Evolutionary conservation across 2,329 filamentous ascomycete species (phyloP).

Genomic region (Pseudogymnoascus sp.): DNA sequence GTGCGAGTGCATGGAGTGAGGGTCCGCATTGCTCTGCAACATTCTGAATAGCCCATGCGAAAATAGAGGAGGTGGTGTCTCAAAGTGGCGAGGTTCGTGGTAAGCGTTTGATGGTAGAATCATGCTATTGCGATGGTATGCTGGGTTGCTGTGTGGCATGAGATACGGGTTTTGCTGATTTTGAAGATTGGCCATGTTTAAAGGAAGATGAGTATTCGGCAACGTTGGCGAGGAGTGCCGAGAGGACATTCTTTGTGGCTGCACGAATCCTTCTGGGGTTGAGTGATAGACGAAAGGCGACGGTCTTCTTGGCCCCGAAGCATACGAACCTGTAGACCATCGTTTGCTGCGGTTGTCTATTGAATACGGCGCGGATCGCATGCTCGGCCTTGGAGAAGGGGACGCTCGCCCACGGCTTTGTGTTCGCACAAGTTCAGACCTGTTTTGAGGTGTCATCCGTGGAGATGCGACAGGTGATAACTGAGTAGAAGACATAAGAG

Average conservation of each 20-base stretch:
- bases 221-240: constrained; percentile 42
- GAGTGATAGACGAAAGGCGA: constrained; percentile 59
- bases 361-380: constrained; percentile 65
- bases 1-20: constrained; percentile 60
- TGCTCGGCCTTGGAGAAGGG: constrained; percentile 61
- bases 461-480: constrained; percentile 69
- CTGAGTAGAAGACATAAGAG: constrained; percentile 64
- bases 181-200: constrained; percentile 47
- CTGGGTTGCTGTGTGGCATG: constrained; percentile 42
- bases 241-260: constrained; percentile 48
- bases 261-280: constrained; percentile 52
- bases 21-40: constrained; percentile 68
- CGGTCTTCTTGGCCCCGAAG: constrained; percentile 49
- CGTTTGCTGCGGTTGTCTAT: constrained; percentile 65
- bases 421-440: constrained; percentile 55
- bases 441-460: constrained; percentile 54
- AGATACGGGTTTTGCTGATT: constrained; percentile 52
- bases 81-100: constrained; percentile 47
- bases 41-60: constrained; percentile 69
- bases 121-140: constrained; percentile 53
- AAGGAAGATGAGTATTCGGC: constrained; percentile 42
- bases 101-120: constrained; percentile 46
- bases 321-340: constrained; percentile 73
- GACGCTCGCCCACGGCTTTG: constrained; percentile 66
- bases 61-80: constrained; percentile 55